Evolutionary conservation across 768 basidiomycete species (phyloP).

Genomic region (Harrya chromipes): DNA sequence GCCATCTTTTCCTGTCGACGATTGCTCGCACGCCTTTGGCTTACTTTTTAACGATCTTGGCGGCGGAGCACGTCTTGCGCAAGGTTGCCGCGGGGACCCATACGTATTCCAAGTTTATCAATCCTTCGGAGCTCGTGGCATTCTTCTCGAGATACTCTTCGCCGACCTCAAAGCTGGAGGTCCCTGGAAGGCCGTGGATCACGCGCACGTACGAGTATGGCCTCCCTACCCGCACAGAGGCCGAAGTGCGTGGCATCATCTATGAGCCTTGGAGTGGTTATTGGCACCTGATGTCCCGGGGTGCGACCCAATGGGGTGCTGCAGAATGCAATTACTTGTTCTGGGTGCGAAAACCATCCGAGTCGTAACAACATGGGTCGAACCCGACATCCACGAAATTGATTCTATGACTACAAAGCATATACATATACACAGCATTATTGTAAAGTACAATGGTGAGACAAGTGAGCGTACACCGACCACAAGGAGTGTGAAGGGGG

Average conservation of each 20-base stretch:
- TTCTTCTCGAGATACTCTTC: conserved; percentile 70
- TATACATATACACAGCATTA: conserved; percentile 13
- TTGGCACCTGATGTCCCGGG: conserved; percentile 68
- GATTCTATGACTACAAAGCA: conserved; percentile 16
- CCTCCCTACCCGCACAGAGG: conserved; percentile 59
- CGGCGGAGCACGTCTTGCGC: conserved; percentile 80
- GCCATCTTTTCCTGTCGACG: conserved; percentile 93
- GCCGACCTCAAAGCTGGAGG: conserved; percentile 6
- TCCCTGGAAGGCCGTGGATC: conserved; percentile 52
- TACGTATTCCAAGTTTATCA: conserved; percentile 86
- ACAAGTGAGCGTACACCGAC: background rate
- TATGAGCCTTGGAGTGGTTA: conserved; percentile 68
- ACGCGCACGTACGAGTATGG: conserved; percentile 44
- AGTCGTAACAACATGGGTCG: background rate
- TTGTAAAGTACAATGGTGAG: background rate
- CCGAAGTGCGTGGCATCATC: conserved; percentile 75
- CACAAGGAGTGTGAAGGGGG: background rate
- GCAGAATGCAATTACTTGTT: conserved; percentile 77
- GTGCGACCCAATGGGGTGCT: conserved; percentile 43
- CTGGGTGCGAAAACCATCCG: conserved; percentile 73
- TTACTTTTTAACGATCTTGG: conserved; percentile 64
- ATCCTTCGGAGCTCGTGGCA: conserved; percentile 76
- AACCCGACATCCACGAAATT: no score
- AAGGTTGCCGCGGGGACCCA: conserved; percentile 88
- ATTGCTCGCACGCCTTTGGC: conserved; percentile 82